Evolutionary conservation across 768 basidiomycete genomes (phyloP), one percentile per base, ranked within the genome.

Genomic region (Lactarius akahatsu): DNA sequence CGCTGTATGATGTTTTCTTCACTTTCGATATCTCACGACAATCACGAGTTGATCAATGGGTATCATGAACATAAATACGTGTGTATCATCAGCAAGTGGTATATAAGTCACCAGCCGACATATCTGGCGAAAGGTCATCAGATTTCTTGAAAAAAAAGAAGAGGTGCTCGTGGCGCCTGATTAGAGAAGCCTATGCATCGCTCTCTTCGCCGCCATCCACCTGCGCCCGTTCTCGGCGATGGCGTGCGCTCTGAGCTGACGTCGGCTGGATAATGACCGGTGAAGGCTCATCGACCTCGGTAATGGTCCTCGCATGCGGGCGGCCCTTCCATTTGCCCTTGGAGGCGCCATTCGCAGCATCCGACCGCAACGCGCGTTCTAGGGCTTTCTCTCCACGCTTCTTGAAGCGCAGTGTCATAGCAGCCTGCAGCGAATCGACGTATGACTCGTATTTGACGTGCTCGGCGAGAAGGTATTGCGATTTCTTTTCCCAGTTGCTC

Each of bases 371-470:
- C 4, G 87, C 86, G 57, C 79, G 79, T 73, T 90, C 88, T 57
- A 91, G 75, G 38, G 84, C 86, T 78, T 92, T 95, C 77, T 98
- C 93, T 36, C 96, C 96, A 62, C 94, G 86, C 76, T 89, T 93
- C 78, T 92, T 93, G 70, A 96, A 79, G 40, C 95, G 87, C 52
- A 96, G 81, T 10, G 81, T 80, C 88, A 95, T 96, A 43, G 91
- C 96, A 4, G 80, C 78, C 74, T 89, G 86, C 36, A 99, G 82
- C 7, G 94, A 92, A 69, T 96, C 94, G 63, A 96, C 89, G 75
- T 99, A 99, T 18, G 91, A 91, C 61, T 93, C 88, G 76, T 98
- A 98, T 76, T 98, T 98, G 74, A 94, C 92, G 50, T 94, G 92
- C 78, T 99, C 96, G 10, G 90, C 86, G 61, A 95, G 82, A 57